Evolutionary conservation across 768 basidiomycete species (phyloP).

Genomic region (Pulveroboletus sp.): DNA sequence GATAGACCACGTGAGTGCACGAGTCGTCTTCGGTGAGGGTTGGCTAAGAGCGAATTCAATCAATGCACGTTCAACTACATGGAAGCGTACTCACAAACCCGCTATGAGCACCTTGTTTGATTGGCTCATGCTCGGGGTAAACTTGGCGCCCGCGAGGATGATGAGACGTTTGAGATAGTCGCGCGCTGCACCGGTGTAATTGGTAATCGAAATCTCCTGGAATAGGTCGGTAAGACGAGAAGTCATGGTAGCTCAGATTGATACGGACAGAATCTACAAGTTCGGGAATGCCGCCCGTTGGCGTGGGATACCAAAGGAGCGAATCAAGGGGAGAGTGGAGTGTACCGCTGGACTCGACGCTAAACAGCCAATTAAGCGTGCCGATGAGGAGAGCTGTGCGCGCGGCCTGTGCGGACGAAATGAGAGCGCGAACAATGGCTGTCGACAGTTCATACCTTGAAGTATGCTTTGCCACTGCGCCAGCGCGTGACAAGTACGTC

Average conservation of each 20-base stretch:
- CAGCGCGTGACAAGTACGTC: constrained; percentile 74
- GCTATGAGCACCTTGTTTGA: constrained; percentile 80
- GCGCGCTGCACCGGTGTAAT: constrained; percentile 81
- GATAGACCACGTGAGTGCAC: constrained; percentile 77
- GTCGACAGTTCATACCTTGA: constrained; percentile 45
- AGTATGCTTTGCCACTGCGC: constrained; percentile 66
- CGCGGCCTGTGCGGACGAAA: constrained; percentile 47
- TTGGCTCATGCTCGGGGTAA: constrained; percentile 78
- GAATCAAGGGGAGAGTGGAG: constrained; percentile 66
- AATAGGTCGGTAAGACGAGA: not conserved
- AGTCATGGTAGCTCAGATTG: not conserved
- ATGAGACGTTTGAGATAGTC: constrained; percentile 89
- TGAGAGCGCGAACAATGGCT: not conserved
- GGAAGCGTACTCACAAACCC: constrained; percentile 57
- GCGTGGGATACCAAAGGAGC: constrained; percentile 82
- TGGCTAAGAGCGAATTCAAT: constrained; percentile 25
- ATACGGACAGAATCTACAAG: constrained; percentile 59
- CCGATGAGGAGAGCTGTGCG: constrained; percentile 47
- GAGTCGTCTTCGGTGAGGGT: constrained; percentile 55
- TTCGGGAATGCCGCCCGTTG: constrained; percentile 52
- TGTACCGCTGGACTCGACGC: constrained; percentile 61
- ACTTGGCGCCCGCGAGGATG: constrained; percentile 66
- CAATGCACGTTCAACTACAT: not conserved
- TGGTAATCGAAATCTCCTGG: constrained; percentile 80
- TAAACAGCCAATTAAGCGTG: constrained; percentile 79